phyloP scores from a whole-genome alignment of 2,329 filamentous ascomycete genomes.

The Alternaria dauci region DNA sequence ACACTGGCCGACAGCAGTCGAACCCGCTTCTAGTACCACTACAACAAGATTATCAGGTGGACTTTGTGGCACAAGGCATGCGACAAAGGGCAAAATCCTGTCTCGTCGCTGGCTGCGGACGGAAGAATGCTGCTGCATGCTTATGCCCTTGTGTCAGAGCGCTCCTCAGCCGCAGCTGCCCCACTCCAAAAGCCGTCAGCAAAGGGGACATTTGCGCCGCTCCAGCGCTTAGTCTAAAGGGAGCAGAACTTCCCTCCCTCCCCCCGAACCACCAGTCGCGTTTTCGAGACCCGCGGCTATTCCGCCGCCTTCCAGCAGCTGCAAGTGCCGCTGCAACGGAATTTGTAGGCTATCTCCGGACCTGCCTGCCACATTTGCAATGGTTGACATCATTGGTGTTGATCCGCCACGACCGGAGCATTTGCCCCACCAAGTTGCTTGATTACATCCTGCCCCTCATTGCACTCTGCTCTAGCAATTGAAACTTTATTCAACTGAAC shows the following conservation, averaged over 20 bases:
- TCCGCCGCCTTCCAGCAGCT: background rate
- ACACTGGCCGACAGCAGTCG: conserved; percentile 10
- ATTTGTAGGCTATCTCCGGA: background rate
- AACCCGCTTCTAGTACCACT: conserved; percentile 6
- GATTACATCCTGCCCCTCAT: conserved; percentile 21
- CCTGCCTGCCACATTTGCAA: conserved; percentile 11
- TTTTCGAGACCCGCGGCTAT: background rate
- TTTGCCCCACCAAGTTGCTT: conserved; percentile 20
- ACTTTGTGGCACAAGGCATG: background rate
- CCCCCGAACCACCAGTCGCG: background rate
- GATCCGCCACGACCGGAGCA: background rate
- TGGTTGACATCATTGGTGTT: conserved; percentile 18
- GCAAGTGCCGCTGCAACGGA: background rate
- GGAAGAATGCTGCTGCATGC: conserved; percentile 1
- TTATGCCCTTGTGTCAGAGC: background rate
- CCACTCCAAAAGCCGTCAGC: background rate
- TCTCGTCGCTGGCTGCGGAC: background rate
- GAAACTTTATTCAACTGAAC: background rate
- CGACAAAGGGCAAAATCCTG: background rate
- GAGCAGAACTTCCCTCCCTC: background rate
- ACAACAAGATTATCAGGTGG: background rate
- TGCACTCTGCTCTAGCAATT: background rate
- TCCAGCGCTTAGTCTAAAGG: background rate
- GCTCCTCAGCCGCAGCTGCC: background rate
- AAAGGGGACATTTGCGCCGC: conserved; percentile 4